Conservation (phyloP, 306 rosid genomes). For the Corylus avellana region DNA sequence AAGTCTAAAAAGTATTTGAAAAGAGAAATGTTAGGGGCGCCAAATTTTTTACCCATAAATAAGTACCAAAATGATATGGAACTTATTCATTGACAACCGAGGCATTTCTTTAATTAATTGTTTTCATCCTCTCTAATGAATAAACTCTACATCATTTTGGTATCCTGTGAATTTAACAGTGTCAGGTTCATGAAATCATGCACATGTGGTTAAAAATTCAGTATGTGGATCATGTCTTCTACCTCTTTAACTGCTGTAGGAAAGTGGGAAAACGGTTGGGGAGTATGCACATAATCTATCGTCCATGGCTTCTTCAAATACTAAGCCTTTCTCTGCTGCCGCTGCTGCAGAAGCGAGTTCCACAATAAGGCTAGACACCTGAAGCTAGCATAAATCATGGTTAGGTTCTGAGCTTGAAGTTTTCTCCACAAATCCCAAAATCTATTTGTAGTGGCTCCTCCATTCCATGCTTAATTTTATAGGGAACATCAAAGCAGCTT, state of each 20-base stretch:
- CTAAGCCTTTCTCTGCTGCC: conserved; percentile 58
- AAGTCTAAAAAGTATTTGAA: no score
- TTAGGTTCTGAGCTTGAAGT: conserved; percentile 14
- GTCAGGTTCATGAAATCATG: not conserved
- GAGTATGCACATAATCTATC: conserved; percentile 91
- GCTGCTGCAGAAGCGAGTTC: conserved; percentile 51
- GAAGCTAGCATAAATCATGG: conserved; percentile 23
- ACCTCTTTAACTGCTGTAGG: conserved; percentile 99
- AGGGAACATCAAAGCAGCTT: conserved; percentile 2
- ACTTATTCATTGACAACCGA: no score
- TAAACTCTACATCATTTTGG: no score
- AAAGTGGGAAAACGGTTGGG: conserved; percentile 78
- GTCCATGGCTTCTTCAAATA: conserved; percentile 72
- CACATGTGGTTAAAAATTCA: conserved; percentile 3
- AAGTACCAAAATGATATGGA: no score
- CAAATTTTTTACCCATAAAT: no score
- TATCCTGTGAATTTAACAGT: conserved; percentile 14
- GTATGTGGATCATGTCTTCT: conserved; percentile 4
- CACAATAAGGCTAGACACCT: conserved; percentile 65
- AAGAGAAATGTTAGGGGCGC: no score
- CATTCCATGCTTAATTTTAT: conserved; percentile 12
- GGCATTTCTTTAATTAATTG: no score
- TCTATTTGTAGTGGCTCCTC: not conserved
- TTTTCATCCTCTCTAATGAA: no score
- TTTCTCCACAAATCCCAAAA: not conserved